These are phyloP conservation scores for Xylaria multiplex DNA, from an alignment of 2,329 filamentous ascomycete genomes.

Conservation along the genomic window DNA sequence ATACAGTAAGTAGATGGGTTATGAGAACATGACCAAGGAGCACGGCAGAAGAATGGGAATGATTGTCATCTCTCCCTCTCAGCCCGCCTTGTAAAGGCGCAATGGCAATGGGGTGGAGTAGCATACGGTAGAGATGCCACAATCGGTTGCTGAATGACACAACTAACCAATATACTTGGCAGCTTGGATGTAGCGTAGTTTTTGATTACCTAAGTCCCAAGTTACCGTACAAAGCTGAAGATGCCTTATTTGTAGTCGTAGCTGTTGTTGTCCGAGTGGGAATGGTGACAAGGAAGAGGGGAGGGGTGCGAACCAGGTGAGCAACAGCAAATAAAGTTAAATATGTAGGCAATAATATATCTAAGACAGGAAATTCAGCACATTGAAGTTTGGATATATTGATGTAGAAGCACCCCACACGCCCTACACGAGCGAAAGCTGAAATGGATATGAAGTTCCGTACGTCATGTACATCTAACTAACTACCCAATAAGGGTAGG, in stretches of 20 bases:
- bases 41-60: constrained; percentile 2
- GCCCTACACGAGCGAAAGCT: constrained; percentile 2
- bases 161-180: no score
- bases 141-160: neutral
- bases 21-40: neutral
- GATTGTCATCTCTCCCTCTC: constrained; percentile 5
- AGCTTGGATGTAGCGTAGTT: neutral
- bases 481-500: no score
- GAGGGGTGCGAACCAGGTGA: constrained; percentile 12
- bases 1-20: neutral
- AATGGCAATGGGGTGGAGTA: neutral
- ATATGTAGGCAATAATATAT: constrained; percentile 22
- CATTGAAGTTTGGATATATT: constrained; percentile 18
- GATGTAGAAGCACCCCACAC: constrained; percentile 23
- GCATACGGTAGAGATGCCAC: neutral
- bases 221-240: neutral
- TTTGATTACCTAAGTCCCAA: no score
- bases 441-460: constrained; percentile 21
- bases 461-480: constrained; percentile 23
- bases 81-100: neutral
- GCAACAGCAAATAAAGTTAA: constrained; percentile 14
- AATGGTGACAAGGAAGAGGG: neutral
- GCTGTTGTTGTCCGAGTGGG: neutral
- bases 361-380: constrained; percentile 20
- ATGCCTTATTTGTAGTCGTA: no score